Evolutionary conservation across 345 rosid genomes (phyloP).

Genomic region (Gynandropsis gynandra): DNA sequence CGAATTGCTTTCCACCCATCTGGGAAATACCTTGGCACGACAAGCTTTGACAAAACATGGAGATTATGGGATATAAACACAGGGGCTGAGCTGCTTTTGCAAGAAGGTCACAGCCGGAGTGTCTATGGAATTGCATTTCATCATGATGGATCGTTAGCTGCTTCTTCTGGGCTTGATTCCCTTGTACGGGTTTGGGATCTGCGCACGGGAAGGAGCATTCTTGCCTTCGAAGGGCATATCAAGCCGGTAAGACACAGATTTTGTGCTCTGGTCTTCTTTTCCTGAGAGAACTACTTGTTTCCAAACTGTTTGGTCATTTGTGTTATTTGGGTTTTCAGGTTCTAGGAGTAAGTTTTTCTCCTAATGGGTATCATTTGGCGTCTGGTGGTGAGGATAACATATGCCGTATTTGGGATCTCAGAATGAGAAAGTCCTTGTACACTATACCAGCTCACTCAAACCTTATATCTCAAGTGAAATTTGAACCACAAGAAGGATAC

Average conservation of each 20-base stretch:
- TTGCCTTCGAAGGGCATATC: constrained; percentile 91
- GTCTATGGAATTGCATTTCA: constrained; percentile 89
- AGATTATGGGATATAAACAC: constrained; percentile 87
- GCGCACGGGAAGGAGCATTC: constrained; percentile 82
- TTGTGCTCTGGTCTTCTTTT: not conserved
- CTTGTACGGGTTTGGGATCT: constrained; percentile 97
- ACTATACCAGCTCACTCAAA: constrained; percentile 90
- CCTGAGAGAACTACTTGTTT: not conserved
- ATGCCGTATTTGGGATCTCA: constrained; percentile 91
- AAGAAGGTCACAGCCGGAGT: constrained; percentile 93
- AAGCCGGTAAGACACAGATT: constrained; percentile 53
- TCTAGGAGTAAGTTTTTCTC: constrained; percentile 77
- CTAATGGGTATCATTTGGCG: constrained; percentile 94
- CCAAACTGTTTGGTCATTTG: constrained; percentile 2
- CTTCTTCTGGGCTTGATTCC: constrained; percentile 84
- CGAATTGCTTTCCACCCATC: constrained; percentile 93
- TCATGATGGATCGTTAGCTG: constrained; percentile 89
- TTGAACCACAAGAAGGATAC: constrained; percentile 96
- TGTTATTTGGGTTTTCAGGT: constrained; percentile 48
- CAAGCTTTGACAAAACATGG: constrained; percentile 98
- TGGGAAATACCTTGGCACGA: constrained; percentile 82
- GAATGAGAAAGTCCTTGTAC: constrained; percentile 77
- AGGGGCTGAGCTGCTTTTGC: constrained; percentile 84
- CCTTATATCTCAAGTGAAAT: constrained; percentile 83
- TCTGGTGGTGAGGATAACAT: constrained; percentile 95